Conservation (phyloP, 306 rosid genomes). For the Vicia faba region DNA sequence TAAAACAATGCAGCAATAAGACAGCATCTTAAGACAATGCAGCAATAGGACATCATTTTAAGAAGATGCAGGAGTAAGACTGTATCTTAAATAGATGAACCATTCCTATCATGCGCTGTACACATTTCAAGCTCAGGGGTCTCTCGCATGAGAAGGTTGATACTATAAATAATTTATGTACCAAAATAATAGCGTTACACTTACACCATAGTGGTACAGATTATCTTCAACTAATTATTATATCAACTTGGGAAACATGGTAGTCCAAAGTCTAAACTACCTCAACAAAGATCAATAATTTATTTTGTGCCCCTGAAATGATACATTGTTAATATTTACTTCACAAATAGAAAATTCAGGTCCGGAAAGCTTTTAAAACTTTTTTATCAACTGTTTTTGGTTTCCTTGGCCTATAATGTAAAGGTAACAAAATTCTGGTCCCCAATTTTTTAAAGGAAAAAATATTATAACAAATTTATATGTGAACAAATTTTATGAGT, state of each 20-base stretch:
- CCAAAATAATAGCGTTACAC: not conserved
- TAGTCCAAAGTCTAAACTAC: slow-evolving; percentile 21
- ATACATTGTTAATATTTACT: not conserved
- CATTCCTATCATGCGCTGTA: not conserved
- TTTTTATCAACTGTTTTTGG: not conserved
- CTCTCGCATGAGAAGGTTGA: not conserved
- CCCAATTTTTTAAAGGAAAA: not conserved
- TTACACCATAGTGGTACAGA: not conserved
- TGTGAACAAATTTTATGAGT: not conserved
- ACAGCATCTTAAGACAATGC: not conserved
- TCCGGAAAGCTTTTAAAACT: slow-evolving; percentile 8
- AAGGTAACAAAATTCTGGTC: slow-evolving; percentile 5
- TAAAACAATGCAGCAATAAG: not conserved
- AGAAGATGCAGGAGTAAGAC: not conserved
- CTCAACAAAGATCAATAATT: not conserved
- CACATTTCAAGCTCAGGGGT: slow-evolving; percentile 23
- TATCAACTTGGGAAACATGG: slow-evolving; percentile 3
- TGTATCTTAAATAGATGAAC: not conserved
- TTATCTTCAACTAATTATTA: slow-evolving; percentile 18
- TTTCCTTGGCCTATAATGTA: slow-evolving; percentile 12
- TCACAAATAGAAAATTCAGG: slow-evolving; percentile 9
- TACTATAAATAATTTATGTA: not conserved
- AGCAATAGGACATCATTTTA: not conserved
- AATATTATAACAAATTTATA: slow-evolving; percentile 6
- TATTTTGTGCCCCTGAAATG: slow-evolving; percentile 13